Percentiles rank a stretch among this genome's conserved stretches.
phyloP scores from a whole-genome alignment of 192 early-diverging fungal species.

The Coemansia sp. region DNA sequence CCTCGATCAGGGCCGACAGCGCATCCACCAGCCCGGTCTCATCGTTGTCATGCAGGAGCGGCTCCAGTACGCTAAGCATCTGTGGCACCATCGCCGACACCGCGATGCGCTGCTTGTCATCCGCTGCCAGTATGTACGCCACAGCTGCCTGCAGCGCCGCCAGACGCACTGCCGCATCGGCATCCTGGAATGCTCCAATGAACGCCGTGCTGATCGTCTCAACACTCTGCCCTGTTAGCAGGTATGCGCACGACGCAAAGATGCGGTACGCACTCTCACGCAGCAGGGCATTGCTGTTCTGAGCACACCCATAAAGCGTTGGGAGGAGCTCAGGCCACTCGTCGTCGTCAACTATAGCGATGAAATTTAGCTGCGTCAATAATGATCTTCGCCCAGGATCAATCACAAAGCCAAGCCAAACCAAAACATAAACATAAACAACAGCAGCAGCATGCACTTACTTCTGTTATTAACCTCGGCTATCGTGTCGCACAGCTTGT shows the following conservation, averaged over 20 bases:
- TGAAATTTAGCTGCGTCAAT: background rate
- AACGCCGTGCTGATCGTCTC: conserved; percentile 73
- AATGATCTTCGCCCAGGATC: background rate
- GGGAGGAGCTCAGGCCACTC: conserved; percentile 79
- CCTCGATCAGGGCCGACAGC: conserved; percentile 76
- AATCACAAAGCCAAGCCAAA: background rate
- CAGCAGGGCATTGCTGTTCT: conserved; percentile 70
- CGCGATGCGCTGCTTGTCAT: conserved; percentile 50
- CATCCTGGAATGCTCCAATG: conserved; percentile 67
- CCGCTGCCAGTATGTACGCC: conserved; percentile 72
- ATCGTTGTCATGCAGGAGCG: conserved; percentile 66
- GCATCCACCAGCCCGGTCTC: conserved; percentile 71
- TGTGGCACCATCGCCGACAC: conserved; percentile 65
- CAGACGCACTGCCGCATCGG: conserved; percentile 66
- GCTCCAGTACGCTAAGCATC: conserved; percentile 78
- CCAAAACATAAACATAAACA: background rate
- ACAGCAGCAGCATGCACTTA: conserved; percentile 28
- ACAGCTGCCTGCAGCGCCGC: conserved; percentile 74
- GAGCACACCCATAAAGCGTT: conserved; percentile 77
- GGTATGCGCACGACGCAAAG: conserved; percentile 75
- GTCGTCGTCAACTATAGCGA: conserved; percentile 13
- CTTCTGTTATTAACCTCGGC: conserved; percentile 76
- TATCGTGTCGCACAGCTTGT: conserved; percentile 94
- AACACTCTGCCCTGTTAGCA: conserved; percentile 69
- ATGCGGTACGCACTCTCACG: conserved; percentile 90